Base-by-base conservation (phyloP, 2,329 filamentous ascomycete species). In the Fonsecaea erecta region DNA sequence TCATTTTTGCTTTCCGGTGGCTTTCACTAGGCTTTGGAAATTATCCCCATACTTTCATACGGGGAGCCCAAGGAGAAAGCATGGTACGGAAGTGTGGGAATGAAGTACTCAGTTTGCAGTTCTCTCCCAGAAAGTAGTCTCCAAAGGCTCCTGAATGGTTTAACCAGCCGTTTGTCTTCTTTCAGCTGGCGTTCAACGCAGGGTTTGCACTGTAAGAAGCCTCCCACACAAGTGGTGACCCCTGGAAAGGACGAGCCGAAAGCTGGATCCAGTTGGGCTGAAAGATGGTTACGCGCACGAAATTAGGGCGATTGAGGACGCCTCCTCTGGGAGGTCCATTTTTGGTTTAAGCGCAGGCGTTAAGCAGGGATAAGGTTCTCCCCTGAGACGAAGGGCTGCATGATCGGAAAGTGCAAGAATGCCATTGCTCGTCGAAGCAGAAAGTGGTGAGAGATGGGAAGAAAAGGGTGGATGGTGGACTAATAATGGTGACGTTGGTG, bases 121-220 rank as follows among this genome's bases (percentile, higher is more conserved):
- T 8, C 28, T 24, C 43, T 24, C 18, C 35, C 14, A 40, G 35
- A 40, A 12, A n/a, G 14, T 40, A 2, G 18, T 48, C 18, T 48
- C 8, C 9, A n/a, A n/a, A n/a, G n/a, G n/a, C n/a, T n/a, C 74
- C 79, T 90, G 34, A 90, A 89, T 74, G 87, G 84, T 70, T 87
- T 90, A 76, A 88, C 86, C 3, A 86, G 84, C 24, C 90, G 88
- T 87, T 78, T 8, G 86, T 87, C 0, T 82, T 83, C 52, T 86
- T 85, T 4, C 71, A 76, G 0, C 75, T 76, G 32, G 76, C 77
- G 4, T 18, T 43, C 35, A 40, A 40, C 12, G 5, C 35, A 16
- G 16, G 16, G 3, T 40, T 14, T 16, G 16, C 5, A 14, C 1
- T 40, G 35, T 40, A 40, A 40, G 12, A 14, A n/a, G n/a, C n/a